Base-by-base conservation (phyloP, 352 stramenopile genomes). In the Pythium guiyangense region DNA sequence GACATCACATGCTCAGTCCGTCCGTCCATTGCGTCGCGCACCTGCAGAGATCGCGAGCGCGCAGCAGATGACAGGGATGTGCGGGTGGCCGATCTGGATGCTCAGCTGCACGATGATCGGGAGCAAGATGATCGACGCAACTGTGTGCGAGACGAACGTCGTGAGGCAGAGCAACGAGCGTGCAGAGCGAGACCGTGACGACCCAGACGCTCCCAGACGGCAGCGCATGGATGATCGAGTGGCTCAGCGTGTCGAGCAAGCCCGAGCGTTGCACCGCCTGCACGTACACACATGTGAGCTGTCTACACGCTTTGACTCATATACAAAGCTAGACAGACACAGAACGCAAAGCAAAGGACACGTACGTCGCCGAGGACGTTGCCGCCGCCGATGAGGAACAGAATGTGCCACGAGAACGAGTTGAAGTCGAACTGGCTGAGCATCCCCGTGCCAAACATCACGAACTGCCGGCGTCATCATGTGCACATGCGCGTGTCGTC, bases 361-460 rank as follows among this genome's bases (percentile, higher is more conserved):
- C 79, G 55, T 70, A 94, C 87, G 73, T 96, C 89, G 48, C 90
- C 90, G 17, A 97, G 66, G 9, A 97, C 90, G 60, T 96, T 97
- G 62, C 90, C 88, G 31, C 90, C 90, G 10, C 90, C 90, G 31
- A 97, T 95, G 20, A 97, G 63, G 60, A 97, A 97, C 14, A 97
- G 70, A 56, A 96, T 97, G 62, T 97, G 90, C 90, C 90, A 97
- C 17, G 88, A 96, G 57, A 97, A 96, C 48, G 84, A 96, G 60
- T 97, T 97, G 60, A 97, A 96, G 67, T 97, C 90, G 31, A 97
- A 94, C 67, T 97, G 82, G 46, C 83, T 96, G 9, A 96, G 71
- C 73, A 94, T 94, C 26, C 86, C 87, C 6, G 80, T 88, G 44
- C 86, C 86, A 62, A 96, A 96, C 80, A 95, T 89, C 45, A 89